Evolutionary conservation across 345 rosid genomes (phyloP).

Genomic region (Ceriops zippeliana): DNA sequence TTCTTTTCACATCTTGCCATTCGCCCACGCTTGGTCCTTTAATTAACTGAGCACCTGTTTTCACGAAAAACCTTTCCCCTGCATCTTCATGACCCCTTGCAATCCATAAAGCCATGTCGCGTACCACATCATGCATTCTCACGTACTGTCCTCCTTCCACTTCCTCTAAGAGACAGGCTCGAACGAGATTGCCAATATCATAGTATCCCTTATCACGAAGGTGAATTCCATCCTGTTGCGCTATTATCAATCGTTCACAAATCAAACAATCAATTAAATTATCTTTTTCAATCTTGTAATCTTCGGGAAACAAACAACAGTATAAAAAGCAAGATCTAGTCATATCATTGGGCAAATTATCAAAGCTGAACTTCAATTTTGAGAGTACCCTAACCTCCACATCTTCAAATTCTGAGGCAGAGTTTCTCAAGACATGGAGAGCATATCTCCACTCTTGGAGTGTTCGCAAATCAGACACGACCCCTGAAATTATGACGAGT

Average conservation of each 20-base stretch:
- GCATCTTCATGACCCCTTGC: too few species aligned
- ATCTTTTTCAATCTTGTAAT: not conserved
- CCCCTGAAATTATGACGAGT: not conserved
- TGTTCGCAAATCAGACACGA: slow-evolving; percentile 9
- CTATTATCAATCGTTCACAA: not conserved
- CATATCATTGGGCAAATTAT: not conserved
- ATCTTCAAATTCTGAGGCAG: too few species aligned
- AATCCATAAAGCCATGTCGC: slow-evolving; percentile 20
- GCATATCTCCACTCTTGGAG: slow-evolving; percentile 16
- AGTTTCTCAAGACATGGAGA: not conserved
- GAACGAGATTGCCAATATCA: slow-evolving; percentile 10
- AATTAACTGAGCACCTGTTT: too few species aligned
- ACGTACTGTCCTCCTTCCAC: not conserved
- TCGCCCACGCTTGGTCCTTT: too few species aligned
- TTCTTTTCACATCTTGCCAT: too few species aligned
- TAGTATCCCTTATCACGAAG: slow-evolving; percentile 7
- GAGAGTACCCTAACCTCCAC: not conserved
- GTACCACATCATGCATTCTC: slow-evolving; percentile 25
- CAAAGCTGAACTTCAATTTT: slow-evolving; percentile 7
- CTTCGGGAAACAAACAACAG: slow-evolving; percentile 19
- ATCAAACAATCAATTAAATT: slow-evolving; percentile 2
- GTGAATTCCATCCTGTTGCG: not conserved
- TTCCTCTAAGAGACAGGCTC: slow-evolving; percentile 13
- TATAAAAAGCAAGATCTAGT: slow-evolving; percentile 14
- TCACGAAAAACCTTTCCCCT: too few species aligned